Conservation (phyloP, 768 basidiomycete species). For the Psilocybe subaeruginosa region DNA sequence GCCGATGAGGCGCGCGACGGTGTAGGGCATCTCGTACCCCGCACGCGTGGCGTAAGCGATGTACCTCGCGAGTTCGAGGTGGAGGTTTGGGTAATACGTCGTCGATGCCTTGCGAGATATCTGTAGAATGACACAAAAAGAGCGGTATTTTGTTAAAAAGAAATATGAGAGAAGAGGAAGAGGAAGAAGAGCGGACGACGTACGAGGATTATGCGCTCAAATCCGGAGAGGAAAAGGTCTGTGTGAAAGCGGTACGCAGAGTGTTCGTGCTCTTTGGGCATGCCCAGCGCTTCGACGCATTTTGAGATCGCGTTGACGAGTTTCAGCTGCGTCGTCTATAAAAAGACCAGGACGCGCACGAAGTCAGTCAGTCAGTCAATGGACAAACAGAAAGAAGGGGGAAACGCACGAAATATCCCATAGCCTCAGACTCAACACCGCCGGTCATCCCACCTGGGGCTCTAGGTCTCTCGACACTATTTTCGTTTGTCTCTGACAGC, state of each 20-base stretch:
- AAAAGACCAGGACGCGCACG: no score
- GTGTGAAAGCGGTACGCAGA: slow-evolving; percentile 84
- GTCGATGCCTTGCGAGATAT: slow-evolving; percentile 94
- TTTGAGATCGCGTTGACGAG: slow-evolving; percentile 82
- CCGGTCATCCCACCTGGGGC: slow-evolving; percentile 99
- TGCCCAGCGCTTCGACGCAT: slow-evolving; percentile 62
- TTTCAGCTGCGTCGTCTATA: slow-evolving; percentile 84
- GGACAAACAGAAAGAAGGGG: neutral
- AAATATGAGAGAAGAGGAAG: neutral
- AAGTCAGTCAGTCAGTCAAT: neutral
- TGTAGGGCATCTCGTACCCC: slow-evolving; percentile 81
- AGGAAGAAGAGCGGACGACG: slow-evolving; percentile 22
- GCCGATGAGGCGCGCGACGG: slow-evolving; percentile 78
- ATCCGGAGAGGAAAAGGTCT: slow-evolving; percentile 88
- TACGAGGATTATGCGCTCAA: slow-evolving; percentile 91
- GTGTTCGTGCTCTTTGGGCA: slow-evolving; percentile 69
- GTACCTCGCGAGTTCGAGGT: slow-evolving; percentile 92
- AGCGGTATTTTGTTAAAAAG: neutral
- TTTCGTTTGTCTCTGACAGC: slow-evolving; percentile 81
- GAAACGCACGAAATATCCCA: slow-evolving; percentile 86
- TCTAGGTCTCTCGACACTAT: slow-evolving; percentile 82
- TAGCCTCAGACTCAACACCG: slow-evolving; percentile 97
- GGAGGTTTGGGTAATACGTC: slow-evolving; percentile 91
- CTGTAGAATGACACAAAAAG: slow-evolving; percentile 39
- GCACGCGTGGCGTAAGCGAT: slow-evolving; percentile 66